A percentile compares a stretch with the other conserved stretches of the same genome.
Evolutionary conservation across 2,329 filamentous ascomycete genomes (phyloP).

Genomic region (Aspergillus novoparasiticus): DNA sequence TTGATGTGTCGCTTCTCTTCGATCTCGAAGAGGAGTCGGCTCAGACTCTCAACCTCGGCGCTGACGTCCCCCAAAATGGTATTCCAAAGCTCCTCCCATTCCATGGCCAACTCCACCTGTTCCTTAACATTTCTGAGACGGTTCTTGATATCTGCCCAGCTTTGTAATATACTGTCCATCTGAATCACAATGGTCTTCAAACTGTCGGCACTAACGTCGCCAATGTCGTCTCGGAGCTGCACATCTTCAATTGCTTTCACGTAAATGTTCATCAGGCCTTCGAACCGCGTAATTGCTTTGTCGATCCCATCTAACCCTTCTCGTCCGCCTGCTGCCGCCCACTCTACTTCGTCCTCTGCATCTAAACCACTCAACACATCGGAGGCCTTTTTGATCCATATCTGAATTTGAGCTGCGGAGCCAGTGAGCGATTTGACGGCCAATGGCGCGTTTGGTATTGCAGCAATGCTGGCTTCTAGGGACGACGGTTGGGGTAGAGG

Average conservation of each 20-base stretch:
- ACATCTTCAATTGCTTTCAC: conserved; percentile 91
- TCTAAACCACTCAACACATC: conserved; percentile 88
- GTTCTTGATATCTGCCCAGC: conserved; percentile 81
- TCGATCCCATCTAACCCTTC: conserved; percentile 60
- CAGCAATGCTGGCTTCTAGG: conserved; percentile 78
- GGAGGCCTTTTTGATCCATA: conserved; percentile 90
- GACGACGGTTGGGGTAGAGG: conserved; percentile 83
- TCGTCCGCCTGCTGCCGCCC: conserved; percentile 82
- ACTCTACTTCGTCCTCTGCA: conserved; percentile 96
- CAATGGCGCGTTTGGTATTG: conserved; percentile 81
- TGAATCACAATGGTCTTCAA: conserved; percentile 76
- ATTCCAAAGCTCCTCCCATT: conserved; percentile 98
- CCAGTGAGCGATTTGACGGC: conserved; percentile 81
- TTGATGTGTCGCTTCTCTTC: conserved; percentile 88
- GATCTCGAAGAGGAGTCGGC: conserved; percentile 90
- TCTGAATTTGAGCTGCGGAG: conserved; percentile 87
- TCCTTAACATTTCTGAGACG: conserved; percentile 78
- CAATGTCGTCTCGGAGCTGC: conserved; percentile 76
- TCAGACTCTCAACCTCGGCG: conserved; percentile 79
- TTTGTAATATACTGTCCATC: conserved; percentile 83
- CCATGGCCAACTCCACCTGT: conserved; percentile 96
- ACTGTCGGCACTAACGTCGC: conserved; percentile 68
- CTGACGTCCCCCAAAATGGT: conserved; percentile 91
- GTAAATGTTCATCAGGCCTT: conserved; percentile 87
- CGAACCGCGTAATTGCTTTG: conserved; percentile 77